Evolutionary conservation across 2,329 filamentous ascomycete genomes (phyloP).

Genomic region (Epichloe aotearoae): DNA sequence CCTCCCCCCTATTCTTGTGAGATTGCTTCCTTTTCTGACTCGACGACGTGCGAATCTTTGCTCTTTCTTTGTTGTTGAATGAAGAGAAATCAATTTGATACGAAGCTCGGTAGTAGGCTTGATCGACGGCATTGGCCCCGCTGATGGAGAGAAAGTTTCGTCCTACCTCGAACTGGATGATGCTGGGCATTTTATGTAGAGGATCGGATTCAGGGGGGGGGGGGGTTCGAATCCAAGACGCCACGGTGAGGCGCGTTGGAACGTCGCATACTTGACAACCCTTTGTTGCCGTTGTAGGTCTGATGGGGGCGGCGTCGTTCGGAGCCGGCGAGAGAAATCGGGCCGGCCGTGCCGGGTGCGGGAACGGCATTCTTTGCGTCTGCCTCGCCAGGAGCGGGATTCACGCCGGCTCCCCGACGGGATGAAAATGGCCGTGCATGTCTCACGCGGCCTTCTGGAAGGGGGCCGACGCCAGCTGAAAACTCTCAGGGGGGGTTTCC

Average conservation of each 20-base stretch:
- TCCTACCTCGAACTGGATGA: neutral
- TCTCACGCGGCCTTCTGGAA: conserved; percentile 9
- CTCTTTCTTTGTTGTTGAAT: neutral
- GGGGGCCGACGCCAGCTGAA: neutral
- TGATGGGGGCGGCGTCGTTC: neutral
- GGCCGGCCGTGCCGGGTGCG: neutral
- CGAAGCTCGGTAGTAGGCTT: neutral
- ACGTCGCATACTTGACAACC: neutral
- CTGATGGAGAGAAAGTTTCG: neutral
- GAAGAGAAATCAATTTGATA: neutral
- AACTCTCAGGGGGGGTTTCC: neutral
- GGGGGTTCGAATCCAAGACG: neutral
- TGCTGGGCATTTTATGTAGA: neutral
- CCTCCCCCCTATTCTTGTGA: too few species aligned
- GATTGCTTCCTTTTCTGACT: neutral
- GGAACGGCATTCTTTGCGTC: neutral
- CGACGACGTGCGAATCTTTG: neutral
- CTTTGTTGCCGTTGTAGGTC: neutral
- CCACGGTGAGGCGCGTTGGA: neutral
- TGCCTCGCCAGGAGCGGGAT: neutral
- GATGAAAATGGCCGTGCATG: conserved; percentile 2
- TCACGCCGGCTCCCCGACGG: conserved; percentile 3
- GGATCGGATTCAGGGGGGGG: neutral
- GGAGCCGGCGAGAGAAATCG: neutral
- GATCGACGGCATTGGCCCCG: neutral